These are phyloP conservation scores for Dendrobium huoshanense DNA, from an alignment of 106 monocot genomes.

Conservation along the genomic window DNA sequence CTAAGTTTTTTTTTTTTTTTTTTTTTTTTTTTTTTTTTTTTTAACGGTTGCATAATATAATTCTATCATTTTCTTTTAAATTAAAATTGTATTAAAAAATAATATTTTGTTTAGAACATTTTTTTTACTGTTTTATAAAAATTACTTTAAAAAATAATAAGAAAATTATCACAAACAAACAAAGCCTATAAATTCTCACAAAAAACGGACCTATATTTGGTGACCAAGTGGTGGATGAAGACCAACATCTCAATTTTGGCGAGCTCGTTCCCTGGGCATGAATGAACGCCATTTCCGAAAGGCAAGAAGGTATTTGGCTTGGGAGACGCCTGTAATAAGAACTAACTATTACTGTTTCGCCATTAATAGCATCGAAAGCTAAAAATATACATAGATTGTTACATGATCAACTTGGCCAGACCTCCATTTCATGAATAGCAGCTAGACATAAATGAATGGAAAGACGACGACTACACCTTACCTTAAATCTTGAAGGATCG, in stretches of 20 bases:
- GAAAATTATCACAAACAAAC: too few species aligned
- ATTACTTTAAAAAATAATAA: too few species aligned
- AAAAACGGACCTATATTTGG: constrained; percentile 47
- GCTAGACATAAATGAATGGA: constrained; percentile 3
- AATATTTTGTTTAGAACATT: too few species aligned
- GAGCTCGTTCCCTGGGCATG: constrained; percentile 89
- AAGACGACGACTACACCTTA: not conserved
- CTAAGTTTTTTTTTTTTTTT: too few species aligned
- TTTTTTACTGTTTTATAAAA: too few species aligned
- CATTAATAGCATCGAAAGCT: not conserved
- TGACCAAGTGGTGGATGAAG: constrained; percentile 64
- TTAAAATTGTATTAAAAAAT: too few species aligned
- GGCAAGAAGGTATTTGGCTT: constrained; percentile 81
- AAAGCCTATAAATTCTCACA: too few species aligned
- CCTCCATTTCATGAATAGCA: not conserved
- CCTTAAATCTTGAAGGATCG: constrained; percentile 81
- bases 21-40: too few species aligned
- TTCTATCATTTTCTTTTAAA: too few species aligned
- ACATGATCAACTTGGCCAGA: too few species aligned
- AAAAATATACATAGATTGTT: not conserved
- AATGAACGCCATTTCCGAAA: constrained; percentile 79
- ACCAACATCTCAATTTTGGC: constrained; percentile 79
- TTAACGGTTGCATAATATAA: too few species aligned
- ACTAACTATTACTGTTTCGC: not conserved
- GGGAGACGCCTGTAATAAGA: constrained; percentile 35